phyloP scores from a whole-genome alignment of 768 basidiomycete genomes.

The Amanita rubescens region DNA sequence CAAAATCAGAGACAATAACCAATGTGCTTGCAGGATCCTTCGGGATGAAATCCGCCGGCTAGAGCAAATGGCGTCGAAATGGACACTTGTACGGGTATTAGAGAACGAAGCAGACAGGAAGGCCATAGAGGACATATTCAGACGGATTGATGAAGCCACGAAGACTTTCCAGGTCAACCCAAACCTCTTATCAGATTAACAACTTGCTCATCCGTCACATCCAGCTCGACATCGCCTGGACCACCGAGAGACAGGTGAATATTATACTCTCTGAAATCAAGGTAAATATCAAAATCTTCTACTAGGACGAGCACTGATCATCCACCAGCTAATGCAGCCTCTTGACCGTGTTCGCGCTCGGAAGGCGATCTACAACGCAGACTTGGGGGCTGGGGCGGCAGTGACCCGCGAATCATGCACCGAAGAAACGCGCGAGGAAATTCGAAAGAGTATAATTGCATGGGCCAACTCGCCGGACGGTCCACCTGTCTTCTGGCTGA shows the following conservation, averaged over 20 bases:
- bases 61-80: neutral
- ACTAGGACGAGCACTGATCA: neutral
- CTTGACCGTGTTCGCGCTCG: neutral
- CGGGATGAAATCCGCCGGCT: neutral
- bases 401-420: conserved; percentile 14
- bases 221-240: neutral
- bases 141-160: conserved; percentile 8
- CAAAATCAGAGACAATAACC: neutral
- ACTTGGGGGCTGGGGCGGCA: conserved; percentile 1
- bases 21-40: neutral
- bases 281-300: neutral
- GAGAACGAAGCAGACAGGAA: conserved; percentile 9
- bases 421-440: conserved; percentile 18
- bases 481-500: conserved; percentile 10
- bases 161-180: conserved; percentile 12
- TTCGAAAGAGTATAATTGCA: conserved; percentile 14
- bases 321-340: neutral
- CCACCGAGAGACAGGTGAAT: neutral
- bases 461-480: conserved; percentile 17
- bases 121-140: conserved; percentile 2
- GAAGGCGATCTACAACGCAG: conserved; percentile 5
- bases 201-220: neutral
- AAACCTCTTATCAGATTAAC: neutral
- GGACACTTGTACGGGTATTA: conserved; percentile 1
- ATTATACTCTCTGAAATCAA: neutral